Evolutionary conservation across 176 grass and related monocot species (phyloP), one percentile per base, ranked within the genome.

Genomic region (Olyra latifolia): DNA sequence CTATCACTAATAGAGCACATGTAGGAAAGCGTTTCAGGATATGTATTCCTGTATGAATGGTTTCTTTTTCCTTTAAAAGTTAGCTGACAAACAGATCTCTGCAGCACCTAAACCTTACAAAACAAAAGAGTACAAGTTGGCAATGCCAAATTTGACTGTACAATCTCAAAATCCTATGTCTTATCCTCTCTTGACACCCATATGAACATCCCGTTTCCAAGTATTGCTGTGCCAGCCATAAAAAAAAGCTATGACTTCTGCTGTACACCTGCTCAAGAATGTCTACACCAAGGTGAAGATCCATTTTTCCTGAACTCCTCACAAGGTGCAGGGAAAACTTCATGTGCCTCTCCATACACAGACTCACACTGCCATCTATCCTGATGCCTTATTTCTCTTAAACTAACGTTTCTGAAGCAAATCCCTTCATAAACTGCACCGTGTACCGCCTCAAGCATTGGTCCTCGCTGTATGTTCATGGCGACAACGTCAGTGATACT

Each of bases 361-460:
- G 93, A 94, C n/a, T 92, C 88, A 1, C 95, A 98, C 0, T 83
- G 88, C 95, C 92, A 98, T 60, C 59, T 52, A 11, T 40, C 25
- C 72, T 83, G 80, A 69, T 54, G 79, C 28, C 63, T 72, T 46
- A 81, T 76, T 39, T 74, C 83, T 66, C 41, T 83, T 2, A 98
- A 87, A 24, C 88, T 98, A 29, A 94, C 70, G 42, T 98, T 98
- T 81, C 80, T 83, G 66, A 98, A 84, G 63, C 92, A 92, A 7
- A 98, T 88, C 8, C 80, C 69, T 67, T 93, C 86, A 43, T 94
- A 92, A 7, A 88, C 71, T 8, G 89, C 69, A 4, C 95, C 92
- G 0, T 84, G 68, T 7, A 98, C 83, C 1, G 92, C 92, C 69
- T 94, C 32, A 35, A 98, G 53, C 69, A 94, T 83, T 0, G 89